Conservation (phyloP, 2,329 filamentous ascomycete species). For the Fusarium sambucinum region DNA sequence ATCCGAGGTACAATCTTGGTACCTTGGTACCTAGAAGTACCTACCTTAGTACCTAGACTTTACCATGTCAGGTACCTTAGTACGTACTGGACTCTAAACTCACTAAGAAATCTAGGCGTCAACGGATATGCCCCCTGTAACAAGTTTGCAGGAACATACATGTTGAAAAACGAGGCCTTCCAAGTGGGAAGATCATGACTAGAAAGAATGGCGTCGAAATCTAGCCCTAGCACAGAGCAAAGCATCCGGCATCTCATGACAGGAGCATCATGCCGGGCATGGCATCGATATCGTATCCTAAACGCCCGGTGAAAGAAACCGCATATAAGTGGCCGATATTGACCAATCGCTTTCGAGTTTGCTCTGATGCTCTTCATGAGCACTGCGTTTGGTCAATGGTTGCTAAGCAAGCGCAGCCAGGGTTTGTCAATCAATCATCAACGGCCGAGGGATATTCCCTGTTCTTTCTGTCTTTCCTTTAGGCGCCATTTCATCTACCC, state of each 20-base stretch:
- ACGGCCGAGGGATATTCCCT: constrained; percentile 22
- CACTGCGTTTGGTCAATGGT: constrained; percentile 39
- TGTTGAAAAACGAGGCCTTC: constrained; percentile 38
- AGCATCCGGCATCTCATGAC: constrained; percentile 35
- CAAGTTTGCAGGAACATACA: constrained; percentile 9
- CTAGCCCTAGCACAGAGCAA: constrained; percentile 13
- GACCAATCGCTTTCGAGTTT: constrained; percentile 40
- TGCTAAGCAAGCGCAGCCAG: constrained; percentile 46
- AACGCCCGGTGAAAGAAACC: constrained; percentile 23
- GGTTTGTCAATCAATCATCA: constrained; percentile 18
- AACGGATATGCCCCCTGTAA: constrained; percentile 16
- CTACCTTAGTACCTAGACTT: no score
- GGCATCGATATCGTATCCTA: constrained; percentile 21
- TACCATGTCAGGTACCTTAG: neutral
- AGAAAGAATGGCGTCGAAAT: constrained; percentile 24
- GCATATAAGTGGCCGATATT: constrained; percentile 20
- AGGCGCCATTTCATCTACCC: constrained; percentile 35
- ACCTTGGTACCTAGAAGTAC: no score
- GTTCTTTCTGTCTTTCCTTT: constrained; percentile 16
- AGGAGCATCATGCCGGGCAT: constrained; percentile 31
- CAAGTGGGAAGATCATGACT: constrained; percentile 32
- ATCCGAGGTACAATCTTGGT: neutral
- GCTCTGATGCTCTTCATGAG: constrained; percentile 13
- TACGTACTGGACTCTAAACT: constrained; percentile 11
- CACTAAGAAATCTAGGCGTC: constrained; percentile 4